Percentiles rank a stretch among this genome's conserved stretches.
Evolutionary conservation across 352 stramenopile species (phyloP).

Genomic region (Pythium insidiosum): DNA sequence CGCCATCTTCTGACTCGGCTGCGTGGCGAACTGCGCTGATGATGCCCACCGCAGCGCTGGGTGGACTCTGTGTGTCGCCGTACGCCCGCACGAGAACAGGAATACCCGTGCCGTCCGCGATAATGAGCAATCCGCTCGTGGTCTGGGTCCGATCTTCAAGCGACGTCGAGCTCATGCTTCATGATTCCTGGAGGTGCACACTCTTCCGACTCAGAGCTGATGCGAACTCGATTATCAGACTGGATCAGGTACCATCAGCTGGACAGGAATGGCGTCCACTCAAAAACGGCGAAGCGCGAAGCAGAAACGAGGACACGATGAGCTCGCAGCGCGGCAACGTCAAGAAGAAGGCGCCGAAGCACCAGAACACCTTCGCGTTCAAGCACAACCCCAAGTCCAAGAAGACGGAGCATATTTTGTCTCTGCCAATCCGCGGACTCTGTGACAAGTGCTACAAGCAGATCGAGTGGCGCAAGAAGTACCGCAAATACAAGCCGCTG

Average conservation of each 20-base stretch:
- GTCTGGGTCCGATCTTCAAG: constrained; percentile 2
- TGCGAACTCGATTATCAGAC: background rate
- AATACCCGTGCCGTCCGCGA: constrained; percentile 39
- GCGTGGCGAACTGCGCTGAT: constrained; percentile 43
- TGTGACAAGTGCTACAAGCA: constrained; percentile 93
- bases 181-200: background rate
- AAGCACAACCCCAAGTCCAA: constrained; percentile 98
- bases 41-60: constrained; percentile 38
- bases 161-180: background rate
- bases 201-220: constrained; percentile 1
- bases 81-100: constrained; percentile 40
- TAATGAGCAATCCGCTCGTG: constrained; percentile 30
- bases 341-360: constrained; percentile 86
- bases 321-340: constrained; percentile 80
- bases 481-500: constrained; percentile 97
- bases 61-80: constrained; percentile 26
- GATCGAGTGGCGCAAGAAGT: constrained; percentile 99
- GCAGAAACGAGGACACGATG: constrained; percentile 28
- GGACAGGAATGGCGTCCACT: too few relatives aligned
- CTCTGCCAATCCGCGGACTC: constrained; percentile 87
- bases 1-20: constrained; percentile 4
- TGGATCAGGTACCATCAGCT: background rate
- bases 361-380: constrained; percentile 98
- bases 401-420: constrained; percentile 93
- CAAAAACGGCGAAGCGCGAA: too few relatives aligned